phyloP scores from a whole-genome alignment of 768 basidiomycete species.

The Cystobasidium onofrii region DNA sequence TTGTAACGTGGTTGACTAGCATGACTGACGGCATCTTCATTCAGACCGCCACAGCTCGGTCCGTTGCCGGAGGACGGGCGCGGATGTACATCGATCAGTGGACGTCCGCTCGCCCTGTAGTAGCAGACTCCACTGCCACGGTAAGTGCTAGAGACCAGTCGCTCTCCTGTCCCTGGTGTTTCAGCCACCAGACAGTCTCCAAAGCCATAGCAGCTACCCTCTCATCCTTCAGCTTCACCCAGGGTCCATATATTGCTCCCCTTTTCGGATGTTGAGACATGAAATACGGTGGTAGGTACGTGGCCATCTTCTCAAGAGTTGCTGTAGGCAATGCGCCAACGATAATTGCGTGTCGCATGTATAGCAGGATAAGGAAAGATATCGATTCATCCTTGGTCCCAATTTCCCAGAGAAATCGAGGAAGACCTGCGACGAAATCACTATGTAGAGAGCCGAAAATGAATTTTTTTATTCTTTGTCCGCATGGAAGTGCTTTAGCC shows the following conservation, averaged over 20 bases:
- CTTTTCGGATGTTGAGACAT: neutral
- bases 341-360: neutral
- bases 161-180: too few species aligned
- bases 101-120: too few species aligned
- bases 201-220: neutral
- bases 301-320: neutral
- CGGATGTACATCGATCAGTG: too few species aligned
- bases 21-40: too few species aligned
- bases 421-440: neutral
- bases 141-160: too few species aligned
- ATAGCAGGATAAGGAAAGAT: neutral
- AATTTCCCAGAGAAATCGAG: conserved; percentile 22
- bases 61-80: too few species aligned
- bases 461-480: neutral
- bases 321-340: neutral
- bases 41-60: too few species aligned
- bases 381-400: neutral
- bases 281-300: conserved; percentile 9
- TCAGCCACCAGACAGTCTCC: conserved; percentile 20
- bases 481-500: neutral
- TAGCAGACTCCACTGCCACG: neutral
- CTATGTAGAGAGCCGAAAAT: neutral
- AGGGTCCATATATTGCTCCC: neutral
- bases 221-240: neutral
- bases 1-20: too few species aligned